Evolutionary conservation across 169 alveolate species (phyloP).

Genomic region (Plasmodium inui): DNA sequence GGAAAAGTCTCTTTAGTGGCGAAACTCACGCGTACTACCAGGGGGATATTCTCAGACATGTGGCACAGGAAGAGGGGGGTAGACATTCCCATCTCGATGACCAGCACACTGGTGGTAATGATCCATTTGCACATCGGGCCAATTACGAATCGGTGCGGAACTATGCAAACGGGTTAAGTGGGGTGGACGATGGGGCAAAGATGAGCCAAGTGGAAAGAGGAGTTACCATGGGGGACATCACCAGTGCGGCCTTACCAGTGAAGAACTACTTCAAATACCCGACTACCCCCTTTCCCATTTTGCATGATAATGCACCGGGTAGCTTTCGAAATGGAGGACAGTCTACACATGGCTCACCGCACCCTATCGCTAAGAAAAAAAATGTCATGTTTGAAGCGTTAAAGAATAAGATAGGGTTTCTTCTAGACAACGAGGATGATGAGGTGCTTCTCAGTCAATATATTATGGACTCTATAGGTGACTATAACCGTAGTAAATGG

Average conservation of each 20-base stretch:
- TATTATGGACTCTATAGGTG: constrained; percentile 14
- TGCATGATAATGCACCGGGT: not conserved
- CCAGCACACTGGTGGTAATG: not conserved
- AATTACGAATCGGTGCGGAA: not conserved
- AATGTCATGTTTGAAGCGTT: not conserved
- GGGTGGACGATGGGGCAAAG: not conserved
- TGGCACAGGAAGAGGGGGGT: not conserved
- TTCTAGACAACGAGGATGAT: constrained; percentile 29
- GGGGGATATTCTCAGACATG: not conserved
- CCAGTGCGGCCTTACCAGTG: not conserved
- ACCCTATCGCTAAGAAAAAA: not conserved
- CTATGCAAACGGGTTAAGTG: not conserved
- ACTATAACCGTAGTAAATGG: constrained; percentile 18
- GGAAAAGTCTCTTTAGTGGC: not conserved
- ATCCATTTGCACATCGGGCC: not conserved
- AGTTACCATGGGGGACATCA: constrained; percentile 1
- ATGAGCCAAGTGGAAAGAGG: constrained; percentile 1
- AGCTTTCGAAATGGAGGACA: not conserved
- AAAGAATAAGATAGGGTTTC: constrained; percentile 19
- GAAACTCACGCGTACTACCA: not conserved
- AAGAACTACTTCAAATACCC: constrained; percentile 7
- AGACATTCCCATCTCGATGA: not conserved
- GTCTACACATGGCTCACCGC: not conserved
- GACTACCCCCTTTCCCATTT: not conserved
- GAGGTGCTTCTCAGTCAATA: constrained; percentile 23